Evolutionary conservation across 2,329 filamentous ascomycete genomes (phyloP), one percentile per base, ranked within the genome.

Genomic region (Cadophora luteo-olivacea): DNA sequence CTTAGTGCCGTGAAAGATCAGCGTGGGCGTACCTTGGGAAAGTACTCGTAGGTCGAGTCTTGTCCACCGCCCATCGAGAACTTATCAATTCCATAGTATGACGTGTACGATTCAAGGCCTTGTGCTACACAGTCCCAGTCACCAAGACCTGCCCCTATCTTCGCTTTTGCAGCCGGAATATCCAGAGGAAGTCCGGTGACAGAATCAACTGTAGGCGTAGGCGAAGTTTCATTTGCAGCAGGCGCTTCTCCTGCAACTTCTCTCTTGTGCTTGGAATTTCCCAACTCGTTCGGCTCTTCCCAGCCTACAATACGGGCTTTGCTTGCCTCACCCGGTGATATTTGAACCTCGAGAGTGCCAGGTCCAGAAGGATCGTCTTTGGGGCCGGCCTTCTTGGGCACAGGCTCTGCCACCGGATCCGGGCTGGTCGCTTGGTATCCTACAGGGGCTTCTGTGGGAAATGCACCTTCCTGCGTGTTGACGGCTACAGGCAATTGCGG

Each of bases 31-130:
- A 87, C 86, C 78, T 91, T 91, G 67, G 88, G 84, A 72, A 91
- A 89, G 75, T 92, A 92, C 70, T 92, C 89, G 72, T 92, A 92
- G 0, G 89, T 85, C n/a, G 89, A 91, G 75, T 92, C 89, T 75
- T 91, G 87, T 66, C 84, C 85, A 55, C 88, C 89, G 66, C 89
- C 89, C 84, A 91, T 86, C 66, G 87, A 76, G 57, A 75, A 79
- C 83, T 74, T 85, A 88, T 68, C 80, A 75, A 68, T 89, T 83
- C 51, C 75, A 74, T 2, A 82, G 81, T 66, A 81, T 16, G 81
- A 79, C 12, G 80, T 82, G 22, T 52, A 55, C 0, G 84, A 74
- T 0, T 81, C 83, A 14, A 94, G 82, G 4, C 87, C 88, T 72
- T 92, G 88, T 1, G 85, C 82, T 22, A 84, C 80, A 76, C 90